These are phyloP conservation scores for Thraustotheca clavata DNA, from an alignment of 352 stramenopile species.

Conservation along the genomic window DNA sequence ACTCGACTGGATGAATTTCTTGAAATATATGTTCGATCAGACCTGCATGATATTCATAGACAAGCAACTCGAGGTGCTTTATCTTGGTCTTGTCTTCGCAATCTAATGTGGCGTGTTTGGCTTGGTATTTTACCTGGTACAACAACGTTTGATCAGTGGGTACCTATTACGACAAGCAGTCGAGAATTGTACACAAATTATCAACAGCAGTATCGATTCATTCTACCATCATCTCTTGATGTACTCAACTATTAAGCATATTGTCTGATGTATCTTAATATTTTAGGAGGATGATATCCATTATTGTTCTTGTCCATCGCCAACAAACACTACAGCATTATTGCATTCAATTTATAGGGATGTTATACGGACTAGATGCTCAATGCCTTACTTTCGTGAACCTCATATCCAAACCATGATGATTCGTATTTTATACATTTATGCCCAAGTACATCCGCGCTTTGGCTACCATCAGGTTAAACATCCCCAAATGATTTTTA, in stretches of 20 bases:
- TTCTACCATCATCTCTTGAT: not conserved
- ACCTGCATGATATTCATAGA: slow-evolving; percentile 34
- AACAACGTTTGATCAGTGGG: slow-evolving; percentile 42
- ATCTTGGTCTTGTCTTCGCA: slow-evolving; percentile 65
- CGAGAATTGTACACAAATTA: slow-evolving; percentile 36
- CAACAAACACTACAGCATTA: slow-evolving; percentile 18
- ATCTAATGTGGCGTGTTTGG: slow-evolving; percentile 64
- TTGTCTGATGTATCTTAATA: not conserved
- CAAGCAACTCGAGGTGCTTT: slow-evolving; percentile 55
- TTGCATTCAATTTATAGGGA: slow-evolving; percentile 69
- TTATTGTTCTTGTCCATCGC: not conserved
- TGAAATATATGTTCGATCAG: slow-evolving; percentile 55
- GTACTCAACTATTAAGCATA: too few relatives aligned
- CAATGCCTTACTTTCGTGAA: slow-evolving; percentile 54
- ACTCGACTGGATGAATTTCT: slow-evolving; percentile 61
- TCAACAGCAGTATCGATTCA: slow-evolving; percentile 26
- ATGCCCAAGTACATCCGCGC: slow-evolving; percentile 48
- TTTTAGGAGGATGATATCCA: not conserved
- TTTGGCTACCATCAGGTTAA: slow-evolving; percentile 63
- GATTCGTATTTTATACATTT: slow-evolving; percentile 61
- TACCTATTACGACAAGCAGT: slow-evolving; percentile 28
- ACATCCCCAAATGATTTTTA: not conserved
- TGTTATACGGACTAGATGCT: slow-evolving; percentile 46
- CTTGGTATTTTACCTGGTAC: slow-evolving; percentile 42
- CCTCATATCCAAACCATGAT: slow-evolving; percentile 40